phyloP scores from a whole-genome alignment of 345 rosid species.

The Salix exigua region DNA sequence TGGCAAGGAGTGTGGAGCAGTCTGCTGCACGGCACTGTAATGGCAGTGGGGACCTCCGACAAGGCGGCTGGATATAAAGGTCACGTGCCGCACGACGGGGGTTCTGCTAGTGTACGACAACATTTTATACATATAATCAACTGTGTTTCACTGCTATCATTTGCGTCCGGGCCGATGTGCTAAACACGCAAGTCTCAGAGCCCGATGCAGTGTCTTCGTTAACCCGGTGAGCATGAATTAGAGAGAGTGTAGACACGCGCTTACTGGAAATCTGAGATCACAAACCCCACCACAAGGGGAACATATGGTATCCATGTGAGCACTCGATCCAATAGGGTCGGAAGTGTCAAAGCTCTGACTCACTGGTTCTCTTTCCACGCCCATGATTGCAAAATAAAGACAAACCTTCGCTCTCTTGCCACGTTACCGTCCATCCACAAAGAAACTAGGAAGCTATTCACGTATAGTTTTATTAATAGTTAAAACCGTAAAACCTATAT shows the following conservation, averaged over 20 bases:
- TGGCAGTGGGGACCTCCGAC: conserved; percentile 8
- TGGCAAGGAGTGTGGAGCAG: background rate
- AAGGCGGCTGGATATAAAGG: conserved; percentile 7
- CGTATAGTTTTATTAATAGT: too few species aligned
- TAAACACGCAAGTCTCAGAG: too few species aligned
- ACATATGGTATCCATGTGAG: conserved; percentile 22
- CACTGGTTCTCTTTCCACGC: background rate
- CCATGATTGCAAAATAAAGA: background rate
- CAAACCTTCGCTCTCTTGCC: background rate
- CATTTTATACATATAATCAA: background rate
- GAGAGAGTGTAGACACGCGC: conserved; percentile 33
- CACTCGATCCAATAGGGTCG: conserved; percentile 23
- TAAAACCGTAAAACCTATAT: too few species aligned
- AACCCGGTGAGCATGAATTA: conserved; percentile 9
- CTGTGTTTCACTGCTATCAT: background rate
- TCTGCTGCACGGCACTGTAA: background rate
- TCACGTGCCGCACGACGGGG: conserved; percentile 5
- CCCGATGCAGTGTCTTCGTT: background rate
- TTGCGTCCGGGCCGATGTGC: background rate
- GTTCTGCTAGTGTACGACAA: background rate
- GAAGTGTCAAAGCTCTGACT: background rate
- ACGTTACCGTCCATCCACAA: background rate
- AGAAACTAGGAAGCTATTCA: too few species aligned
- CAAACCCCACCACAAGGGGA: conserved; percentile 19
- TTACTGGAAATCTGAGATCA: conserved; percentile 22